These are phyloP conservation scores for Aspergillus quadricinctus DNA, from an alignment of 2,329 filamentous ascomycete species.

Conservation along the genomic window DNA sequence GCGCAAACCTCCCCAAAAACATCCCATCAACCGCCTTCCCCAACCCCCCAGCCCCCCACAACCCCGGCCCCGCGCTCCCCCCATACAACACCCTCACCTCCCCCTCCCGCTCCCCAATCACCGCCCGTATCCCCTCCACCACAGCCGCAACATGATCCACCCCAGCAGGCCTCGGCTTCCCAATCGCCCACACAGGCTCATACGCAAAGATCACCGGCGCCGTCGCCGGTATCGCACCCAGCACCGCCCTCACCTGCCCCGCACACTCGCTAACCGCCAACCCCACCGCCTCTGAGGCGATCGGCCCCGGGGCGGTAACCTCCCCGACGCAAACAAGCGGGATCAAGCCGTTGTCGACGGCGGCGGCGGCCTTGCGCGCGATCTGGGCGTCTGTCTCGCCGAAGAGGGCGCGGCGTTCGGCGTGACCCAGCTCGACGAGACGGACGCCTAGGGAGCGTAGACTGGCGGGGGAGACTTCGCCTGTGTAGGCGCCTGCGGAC, in stretches of 20 bases:
- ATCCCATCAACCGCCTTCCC: conserved; percentile 70
- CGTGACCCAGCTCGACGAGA: conserved; percentile 76
- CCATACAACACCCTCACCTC: conserved; percentile 71
- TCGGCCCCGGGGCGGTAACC: conserved; percentile 47
- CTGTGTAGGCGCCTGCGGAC: conserved; percentile 69
- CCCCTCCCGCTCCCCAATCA: conserved; percentile 53
- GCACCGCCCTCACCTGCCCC: conserved; percentile 60
- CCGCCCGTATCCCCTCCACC: conserved; percentile 57
- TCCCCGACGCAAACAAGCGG: conserved; percentile 81
- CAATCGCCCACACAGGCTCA: conserved; percentile 87
- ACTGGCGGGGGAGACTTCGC: conserved; percentile 67
- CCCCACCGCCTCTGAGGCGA: conserved; percentile 47
- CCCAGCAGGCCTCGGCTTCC: conserved; percentile 65
- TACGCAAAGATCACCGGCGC: conserved; percentile 75
- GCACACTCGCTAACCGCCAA: conserved; percentile 63
- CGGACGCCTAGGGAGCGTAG: conserved; percentile 64
- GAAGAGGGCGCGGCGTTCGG: conserved; percentile 69
- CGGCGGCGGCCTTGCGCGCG: conserved; percentile 65
- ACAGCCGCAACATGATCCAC: conserved; percentile 70
- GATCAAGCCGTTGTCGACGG: conserved; percentile 64
- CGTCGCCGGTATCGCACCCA: conserved; percentile 56
- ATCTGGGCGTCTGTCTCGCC: conserved; percentile 68
- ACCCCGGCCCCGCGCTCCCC: conserved; percentile 74
- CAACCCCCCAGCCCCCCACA: conserved; percentile 56
- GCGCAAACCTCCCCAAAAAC: conserved; percentile 76